These are phyloP conservation scores for Aspergillus caelatus DNA, from an alignment of 2,329 filamentous ascomycete genomes.

Conservation along the genomic window DNA sequence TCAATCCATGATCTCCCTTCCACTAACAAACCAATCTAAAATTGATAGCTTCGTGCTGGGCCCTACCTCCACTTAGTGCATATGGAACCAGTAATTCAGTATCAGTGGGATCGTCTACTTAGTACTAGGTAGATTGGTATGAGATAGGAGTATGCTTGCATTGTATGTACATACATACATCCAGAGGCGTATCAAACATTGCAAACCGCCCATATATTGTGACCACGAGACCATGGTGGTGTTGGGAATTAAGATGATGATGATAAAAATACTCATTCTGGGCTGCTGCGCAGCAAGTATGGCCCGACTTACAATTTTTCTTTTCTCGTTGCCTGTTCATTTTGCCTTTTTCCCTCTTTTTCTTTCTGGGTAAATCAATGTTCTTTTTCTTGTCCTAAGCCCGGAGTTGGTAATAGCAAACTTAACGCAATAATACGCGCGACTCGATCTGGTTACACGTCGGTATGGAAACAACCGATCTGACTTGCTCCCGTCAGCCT, in stretches of 20 bases:
- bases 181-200: not conserved
- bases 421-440: slow-evolving; percentile 10
- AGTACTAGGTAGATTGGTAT: not conserved
- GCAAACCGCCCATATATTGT: not conserved
- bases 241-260: not conserved
- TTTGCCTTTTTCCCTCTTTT: not conserved
- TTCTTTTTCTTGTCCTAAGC: not conserved
- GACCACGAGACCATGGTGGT: not conserved
- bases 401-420: not conserved
- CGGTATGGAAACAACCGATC: slow-evolving; percentile 25
- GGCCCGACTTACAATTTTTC: not conserved
- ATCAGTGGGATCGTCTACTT: slow-evolving; percentile 13
- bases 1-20: not conserved
- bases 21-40: slow-evolving; percentile 4
- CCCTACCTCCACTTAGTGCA: slow-evolving; percentile 17
- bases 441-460: slow-evolving; percentile 28
- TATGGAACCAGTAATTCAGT: slow-evolving; percentile 18
- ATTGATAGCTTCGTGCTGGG: slow-evolving; percentile 6
- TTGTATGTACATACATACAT: not conserved
- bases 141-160: not conserved
- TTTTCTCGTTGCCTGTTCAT: not conserved
- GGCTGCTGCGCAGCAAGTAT: not conserved
- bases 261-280: not conserved
- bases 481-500: slow-evolving; percentile 32
- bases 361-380: slow-evolving; percentile 4